Conservation (phyloP, 768 basidiomycete genomes). For the Boletus tylopilopsis region DNA sequence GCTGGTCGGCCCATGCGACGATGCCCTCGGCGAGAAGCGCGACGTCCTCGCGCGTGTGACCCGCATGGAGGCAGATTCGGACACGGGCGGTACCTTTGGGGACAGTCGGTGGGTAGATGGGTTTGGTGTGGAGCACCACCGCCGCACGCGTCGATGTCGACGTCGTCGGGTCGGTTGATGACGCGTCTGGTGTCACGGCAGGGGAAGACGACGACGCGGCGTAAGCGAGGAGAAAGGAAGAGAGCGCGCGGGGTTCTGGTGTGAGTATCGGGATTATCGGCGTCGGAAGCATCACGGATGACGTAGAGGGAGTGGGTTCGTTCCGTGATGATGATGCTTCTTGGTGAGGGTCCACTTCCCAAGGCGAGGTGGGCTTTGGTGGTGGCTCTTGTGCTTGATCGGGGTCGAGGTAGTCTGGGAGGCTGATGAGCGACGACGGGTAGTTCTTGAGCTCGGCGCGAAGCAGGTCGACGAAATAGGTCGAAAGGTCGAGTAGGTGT, state of each 20-base stretch:
- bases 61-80: constrained; percentile 83
- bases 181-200: not conserved
- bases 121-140: constrained; percentile 59
- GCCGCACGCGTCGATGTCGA: too few species aligned
- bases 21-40: constrained; percentile 51
- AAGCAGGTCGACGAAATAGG: constrained; percentile 34
- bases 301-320: not conserved
- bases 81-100: constrained; percentile 84
- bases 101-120: constrained; percentile 87
- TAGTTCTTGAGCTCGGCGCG: constrained; percentile 27
- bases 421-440: constrained; percentile 23
- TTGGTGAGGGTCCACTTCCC: constrained; percentile 10
- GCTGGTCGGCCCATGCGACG: constrained; percentile 33
- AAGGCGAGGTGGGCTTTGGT: not conserved
- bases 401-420: constrained; percentile 22
- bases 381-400: not conserved
- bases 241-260: constrained; percentile 68
- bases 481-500: constrained; percentile 20
- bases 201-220: too few species aligned
- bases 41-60: constrained; percentile 63
- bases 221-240: constrained; percentile 49
- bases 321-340: too few species aligned
- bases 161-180: not conserved
- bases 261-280: constrained; percentile 89
- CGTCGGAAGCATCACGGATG: constrained; percentile 34